Evolutionary conservation across 805 yeast species (phyloP), one percentile per base, ranked within the genome.

Genomic region (Wickerhamiella shivajii): DNA sequence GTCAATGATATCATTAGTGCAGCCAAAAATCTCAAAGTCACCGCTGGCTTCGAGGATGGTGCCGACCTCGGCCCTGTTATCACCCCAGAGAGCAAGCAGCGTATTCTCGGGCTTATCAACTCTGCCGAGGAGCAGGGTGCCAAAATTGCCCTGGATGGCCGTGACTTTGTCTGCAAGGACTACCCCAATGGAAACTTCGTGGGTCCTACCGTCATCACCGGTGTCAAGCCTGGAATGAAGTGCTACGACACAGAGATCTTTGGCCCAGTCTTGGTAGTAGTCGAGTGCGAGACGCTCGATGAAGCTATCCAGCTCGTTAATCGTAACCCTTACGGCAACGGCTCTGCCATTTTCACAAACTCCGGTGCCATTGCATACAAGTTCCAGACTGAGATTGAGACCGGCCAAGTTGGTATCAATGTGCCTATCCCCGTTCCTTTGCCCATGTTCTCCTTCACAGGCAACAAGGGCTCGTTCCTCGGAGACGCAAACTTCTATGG

Each of bases 401-500:
- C 75, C 36, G 85, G 85, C 20, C 84, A 76, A 56, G 78, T 76
- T 32, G 85, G 85, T 36, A 64, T 76, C 45, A 76, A 76, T 47
- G 81, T 76, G 23, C 84, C 85, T 11, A 77, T 76, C 40, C 85
- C 85, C 4, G 85, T 76, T 13, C 85, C 85, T 31, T 60, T 77
- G 52, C 84, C 85, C 39, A 73, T 77, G 79, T 76, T 76, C 56
- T 72, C 80, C 3, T 76, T 76, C 60, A 77, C 85, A 9, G 85
- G 85, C 18, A 70, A 69, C 54, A 74, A 74, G 58, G 77, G 71
- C 24, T 73, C 80, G 5, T 75, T 77, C 67, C 62, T 75, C 44
- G 85, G 85, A 22, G 84, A 77, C 51, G 66, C 77, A 63, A 77
- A 77, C 61, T 76, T 76, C 54, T 76, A 76, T 56, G 85, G 85